Base-by-base conservation (phyloP, 2,329 filamentous ascomycete species). In the Pseudopyricularia javanii region DNA sequence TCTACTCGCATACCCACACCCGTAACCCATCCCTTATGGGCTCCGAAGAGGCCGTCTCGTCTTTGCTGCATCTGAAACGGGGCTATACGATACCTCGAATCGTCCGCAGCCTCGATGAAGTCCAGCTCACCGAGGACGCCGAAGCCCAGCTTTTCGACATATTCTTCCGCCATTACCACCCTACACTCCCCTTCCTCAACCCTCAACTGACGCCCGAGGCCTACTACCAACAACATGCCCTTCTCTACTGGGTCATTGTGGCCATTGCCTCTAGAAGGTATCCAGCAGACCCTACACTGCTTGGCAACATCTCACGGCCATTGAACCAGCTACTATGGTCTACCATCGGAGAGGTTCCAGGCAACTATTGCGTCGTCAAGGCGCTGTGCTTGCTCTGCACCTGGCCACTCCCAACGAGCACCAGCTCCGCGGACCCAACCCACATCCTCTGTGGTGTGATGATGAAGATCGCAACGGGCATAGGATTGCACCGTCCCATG, bases 391-490 rank as follows among this genome's bases (percentile, higher is more conserved):
- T 93, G 54, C 68, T 91, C 43, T 91, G 87, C 65, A 87, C 85
- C 5, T 93, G 87, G 87, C 87, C 88, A 6, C 68, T 91, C 35
- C 88, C 88, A 1, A 88, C 84, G n/a, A 89, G 85, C 66, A 88
- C 84, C 5, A 89, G 86, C 1, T 84, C 85, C 6, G 83, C 83
- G 7, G 88, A 93, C 59, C 86, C 86, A 3, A 91, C 87, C 1
- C 88, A 91, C 63, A 90, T 88, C 64, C 71, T 91, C 17, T 85
- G 84, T 59, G 87, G 88, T 51, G 80, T 89, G 56, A 89, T 91
- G 85, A 90, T 91, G 80, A 89, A 91, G 69, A 81, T 87, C 22
- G 88, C 88, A 8, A 90, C 88, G 58, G 86, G 88, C 58, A 89
- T 91, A 59, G 87, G 88, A 20, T 74, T 93, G 52, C 87, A 93